Percentiles rank a stretch among this genome's conserved stretches.
Conservation (phyloP, 2,329 filamentous ascomycete genomes). For the Penicillium sp. region DNA sequence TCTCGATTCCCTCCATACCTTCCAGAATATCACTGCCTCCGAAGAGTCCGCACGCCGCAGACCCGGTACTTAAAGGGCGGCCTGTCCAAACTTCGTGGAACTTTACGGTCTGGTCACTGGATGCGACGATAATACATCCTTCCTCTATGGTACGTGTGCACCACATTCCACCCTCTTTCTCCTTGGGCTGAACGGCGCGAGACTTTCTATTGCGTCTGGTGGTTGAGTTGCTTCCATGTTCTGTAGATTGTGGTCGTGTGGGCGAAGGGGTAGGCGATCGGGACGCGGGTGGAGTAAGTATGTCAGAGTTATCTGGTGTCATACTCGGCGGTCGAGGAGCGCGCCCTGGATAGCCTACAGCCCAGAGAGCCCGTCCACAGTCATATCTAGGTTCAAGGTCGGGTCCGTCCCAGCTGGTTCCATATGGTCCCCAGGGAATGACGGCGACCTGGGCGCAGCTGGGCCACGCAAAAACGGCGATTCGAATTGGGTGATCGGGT, state of each 20-base stretch:
- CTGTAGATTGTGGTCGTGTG: conserved; percentile 5
- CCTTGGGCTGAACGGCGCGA: conserved; percentile 38
- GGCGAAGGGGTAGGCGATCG: conserved; percentile 18
- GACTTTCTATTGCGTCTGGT: conserved; percentile 25
- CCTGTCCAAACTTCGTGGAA: conserved; percentile 95
- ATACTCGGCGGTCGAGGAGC: conserved; percentile 48
- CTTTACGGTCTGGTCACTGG: conserved; percentile 89
- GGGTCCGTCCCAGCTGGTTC: conserved; percentile 38
- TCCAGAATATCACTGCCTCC: conserved; percentile 88
- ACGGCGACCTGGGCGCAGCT: conserved; percentile 83
- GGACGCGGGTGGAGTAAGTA: conserved; percentile 20
- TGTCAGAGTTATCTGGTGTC: conserved; percentile 18
- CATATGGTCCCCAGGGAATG: conserved; percentile 77
- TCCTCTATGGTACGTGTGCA: conserved; percentile 67
- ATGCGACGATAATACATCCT: conserved; percentile 87
- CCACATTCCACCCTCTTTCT: conserved; percentile 61
- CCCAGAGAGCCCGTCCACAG: conserved; percentile 71
- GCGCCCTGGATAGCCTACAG: conserved; percentile 80
- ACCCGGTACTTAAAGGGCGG: conserved; percentile 59
- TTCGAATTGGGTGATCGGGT: conserved; percentile 84
- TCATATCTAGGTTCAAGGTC: conserved; percentile 38
- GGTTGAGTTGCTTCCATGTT: conserved; percentile 3
- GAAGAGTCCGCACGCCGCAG: conserved; percentile 66
- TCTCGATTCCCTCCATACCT: conserved; percentile 76
- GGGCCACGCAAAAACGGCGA: conserved; percentile 95